Percentiles rank a stretch among this genome's conserved stretches.
Evolutionary conservation across 1,284 basidiomycete species (phyloP).

Genomic region (Apiotrichum mycotoxinovorans): DNA sequence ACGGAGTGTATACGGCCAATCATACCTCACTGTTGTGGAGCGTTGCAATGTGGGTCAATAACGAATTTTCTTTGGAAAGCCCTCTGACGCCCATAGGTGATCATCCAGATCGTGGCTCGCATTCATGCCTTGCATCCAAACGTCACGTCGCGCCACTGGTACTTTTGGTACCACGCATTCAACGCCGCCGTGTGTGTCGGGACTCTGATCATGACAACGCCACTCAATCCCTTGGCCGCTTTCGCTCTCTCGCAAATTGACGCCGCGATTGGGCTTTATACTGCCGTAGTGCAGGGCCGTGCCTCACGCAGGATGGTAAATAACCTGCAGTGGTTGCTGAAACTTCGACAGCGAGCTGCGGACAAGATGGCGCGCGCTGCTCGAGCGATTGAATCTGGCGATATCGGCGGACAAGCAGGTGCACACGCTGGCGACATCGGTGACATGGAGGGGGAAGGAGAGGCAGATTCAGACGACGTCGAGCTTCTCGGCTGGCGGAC

Average conservation of each 20-base stretch:
- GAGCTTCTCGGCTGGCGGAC: conserved; percentile 33
- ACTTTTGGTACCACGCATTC: conserved; percentile 30
- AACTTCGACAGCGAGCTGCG: conserved; percentile 19
- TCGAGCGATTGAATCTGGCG: neutral
- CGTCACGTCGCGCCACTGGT: conserved; percentile 32
- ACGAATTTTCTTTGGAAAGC: no score
- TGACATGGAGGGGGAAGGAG: no score
- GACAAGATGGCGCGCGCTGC: conserved; percentile 2
- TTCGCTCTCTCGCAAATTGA: conserved; percentile 19
- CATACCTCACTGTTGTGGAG: conserved; percentile 29
- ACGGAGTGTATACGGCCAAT: conserved; percentile 16
- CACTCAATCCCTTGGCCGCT: conserved; percentile 7
- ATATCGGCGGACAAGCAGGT: neutral
- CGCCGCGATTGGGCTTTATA: conserved; percentile 19
- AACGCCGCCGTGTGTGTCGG: conserved; percentile 29
- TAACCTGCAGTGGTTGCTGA: conserved; percentile 27
- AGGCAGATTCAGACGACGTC: conserved; percentile 9
- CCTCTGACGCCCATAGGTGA: no score
- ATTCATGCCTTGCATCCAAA: conserved; percentile 26
- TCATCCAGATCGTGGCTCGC: conserved; percentile 24
- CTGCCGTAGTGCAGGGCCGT: conserved; percentile 12
- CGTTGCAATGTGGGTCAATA: conserved; percentile 23
- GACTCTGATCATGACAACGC: conserved; percentile 17
- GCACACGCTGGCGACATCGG: neutral
- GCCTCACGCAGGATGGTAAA: conserved; percentile 15